phyloP scores from a whole-genome alignment of 768 basidiomycete genomes.

The Rossbeevera mucosa region DNA sequence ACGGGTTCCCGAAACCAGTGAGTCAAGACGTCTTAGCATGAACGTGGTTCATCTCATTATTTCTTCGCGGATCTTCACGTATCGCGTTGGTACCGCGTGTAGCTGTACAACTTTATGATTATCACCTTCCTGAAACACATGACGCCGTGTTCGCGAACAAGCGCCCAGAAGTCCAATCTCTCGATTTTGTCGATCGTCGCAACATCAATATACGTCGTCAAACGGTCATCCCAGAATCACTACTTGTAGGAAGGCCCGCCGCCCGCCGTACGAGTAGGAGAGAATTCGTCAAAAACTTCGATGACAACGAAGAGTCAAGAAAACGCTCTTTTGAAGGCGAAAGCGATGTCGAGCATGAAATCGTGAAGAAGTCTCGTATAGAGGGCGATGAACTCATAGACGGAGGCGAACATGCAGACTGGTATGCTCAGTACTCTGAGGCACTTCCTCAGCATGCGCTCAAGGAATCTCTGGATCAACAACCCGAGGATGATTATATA shows the following conservation, averaged over 20 bases:
- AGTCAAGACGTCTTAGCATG: slow-evolving; percentile 22
- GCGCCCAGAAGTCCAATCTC: slow-evolving; percentile 14
- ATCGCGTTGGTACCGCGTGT: slow-evolving; percentile 18
- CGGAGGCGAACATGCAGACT: slow-evolving; percentile 44
- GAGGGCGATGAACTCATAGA: slow-evolving; percentile 46
- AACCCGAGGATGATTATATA: slow-evolving; percentile 40
- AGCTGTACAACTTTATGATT: slow-evolving; percentile 17
- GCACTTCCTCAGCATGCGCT: slow-evolving; percentile 37
- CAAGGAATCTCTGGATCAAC: slow-evolving; percentile 46
- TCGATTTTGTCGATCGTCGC: slow-evolving; percentile 37
- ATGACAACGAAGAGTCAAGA: slow-evolving; percentile 28
- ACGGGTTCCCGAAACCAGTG: slow-evolving; percentile 46
- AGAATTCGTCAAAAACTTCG: slow-evolving; percentile 20
- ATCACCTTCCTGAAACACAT: slow-evolving; percentile 19
- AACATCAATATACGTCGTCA: slow-evolving; percentile 28
- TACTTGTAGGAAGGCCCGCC: slow-evolving; percentile 15
- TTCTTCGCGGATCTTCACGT: slow-evolving; percentile 22
- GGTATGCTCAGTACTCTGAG: slow-evolving; percentile 32
- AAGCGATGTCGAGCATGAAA: slow-evolving; percentile 39
- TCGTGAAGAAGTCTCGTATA: slow-evolving; percentile 50
- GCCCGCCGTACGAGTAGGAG: slow-evolving; percentile 32
- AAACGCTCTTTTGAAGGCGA: slow-evolving; percentile 46
- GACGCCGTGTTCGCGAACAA: slow-evolving; percentile 13
- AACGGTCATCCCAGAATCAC: slow-evolving; percentile 4
- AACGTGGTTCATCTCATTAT: slow-evolving; percentile 23